phyloP scores from a whole-genome alignment of 352 stramenopile genomes.

The Peronospora belbahrii region DNA sequence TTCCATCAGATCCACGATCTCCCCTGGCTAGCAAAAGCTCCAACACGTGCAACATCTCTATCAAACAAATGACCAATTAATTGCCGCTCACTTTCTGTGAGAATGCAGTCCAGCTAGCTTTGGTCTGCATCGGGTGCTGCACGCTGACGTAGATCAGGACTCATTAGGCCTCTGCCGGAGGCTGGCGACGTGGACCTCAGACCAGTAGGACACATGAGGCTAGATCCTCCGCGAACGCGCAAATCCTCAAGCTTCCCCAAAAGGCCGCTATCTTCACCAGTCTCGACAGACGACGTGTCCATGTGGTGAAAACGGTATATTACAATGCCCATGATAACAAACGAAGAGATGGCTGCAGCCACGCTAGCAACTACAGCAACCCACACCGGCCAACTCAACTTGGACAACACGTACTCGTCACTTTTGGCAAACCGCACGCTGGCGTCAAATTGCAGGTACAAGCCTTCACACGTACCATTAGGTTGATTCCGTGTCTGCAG shows the following conservation, averaged over 20 bases:
- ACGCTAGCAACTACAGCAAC: constrained; percentile 52
- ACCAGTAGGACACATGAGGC: constrained; percentile 8
- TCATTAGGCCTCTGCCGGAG: constrained; percentile 3
- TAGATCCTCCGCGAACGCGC: constrained; percentile 4
- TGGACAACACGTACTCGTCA: constrained; percentile 52
- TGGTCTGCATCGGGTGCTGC: constrained; percentile 12
- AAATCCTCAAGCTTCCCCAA: constrained; percentile 26
- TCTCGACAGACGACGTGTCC: constrained; percentile 14
- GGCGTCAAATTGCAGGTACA: constrained; percentile 63
- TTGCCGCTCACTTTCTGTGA: not conserved
- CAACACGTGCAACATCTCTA: not conserved
- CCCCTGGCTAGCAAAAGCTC: not conserved
- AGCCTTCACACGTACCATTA: constrained; percentile 46
- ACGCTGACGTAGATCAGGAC: constrained; percentile 23
- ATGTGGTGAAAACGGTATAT: constrained; percentile 38
- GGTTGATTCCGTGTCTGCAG: constrained; percentile 69
- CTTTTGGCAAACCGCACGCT: constrained; percentile 45
- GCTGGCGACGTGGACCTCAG: constrained; percentile 13
- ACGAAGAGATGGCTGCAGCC: constrained; percentile 35
- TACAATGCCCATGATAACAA: constrained; percentile 41
- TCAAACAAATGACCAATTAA: constrained; percentile 10
- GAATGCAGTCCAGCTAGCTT: constrained; percentile 8
- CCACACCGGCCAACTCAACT: constrained; percentile 44
- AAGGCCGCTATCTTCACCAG: constrained; percentile 25
- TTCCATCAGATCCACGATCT: no score